Evolutionary conservation across 164 flowering plant genomes (phyloP).

Genomic region (Vitis labrusca): DNA sequence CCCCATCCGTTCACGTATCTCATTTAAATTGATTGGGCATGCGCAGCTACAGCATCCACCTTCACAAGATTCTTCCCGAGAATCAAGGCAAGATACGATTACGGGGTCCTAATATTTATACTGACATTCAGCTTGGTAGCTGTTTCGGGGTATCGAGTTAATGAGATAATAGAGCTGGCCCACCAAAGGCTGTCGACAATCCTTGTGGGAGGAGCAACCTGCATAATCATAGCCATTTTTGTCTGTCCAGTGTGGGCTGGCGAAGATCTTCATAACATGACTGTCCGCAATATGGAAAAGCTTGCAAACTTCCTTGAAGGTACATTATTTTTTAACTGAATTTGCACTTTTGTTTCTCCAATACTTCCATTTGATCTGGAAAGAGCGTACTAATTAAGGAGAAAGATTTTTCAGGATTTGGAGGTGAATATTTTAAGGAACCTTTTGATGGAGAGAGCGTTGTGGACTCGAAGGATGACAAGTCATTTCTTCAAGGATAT

Average conservation of each 20-base stretch:
- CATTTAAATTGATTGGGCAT: background rate
- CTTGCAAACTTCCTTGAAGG: slow-evolving; percentile 74
- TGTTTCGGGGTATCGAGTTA: slow-evolving; percentile 67
- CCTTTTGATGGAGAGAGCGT: slow-evolving; percentile 18
- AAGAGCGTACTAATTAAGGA: too few species aligned
- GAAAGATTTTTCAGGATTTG: slow-evolving; percentile 16
- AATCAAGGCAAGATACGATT: slow-evolving; percentile 71
- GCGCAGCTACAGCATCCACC: slow-evolving; percentile 57
- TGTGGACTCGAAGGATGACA: slow-evolving; percentile 23
- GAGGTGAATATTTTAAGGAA: background rate
- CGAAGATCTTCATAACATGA: slow-evolving; percentile 68
- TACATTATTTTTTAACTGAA: slow-evolving; percentile 9
- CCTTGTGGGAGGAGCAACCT: slow-evolving; percentile 51
- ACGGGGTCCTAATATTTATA: slow-evolving; percentile 72
- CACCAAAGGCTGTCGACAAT: slow-evolving; percentile 64
- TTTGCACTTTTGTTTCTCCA: background rate
- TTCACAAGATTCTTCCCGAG: slow-evolving; percentile 64
- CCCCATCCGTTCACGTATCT: background rate
- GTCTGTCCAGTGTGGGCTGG: slow-evolving; percentile 92
- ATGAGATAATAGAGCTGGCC: slow-evolving; percentile 53
- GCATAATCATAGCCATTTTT: slow-evolving; percentile 50
- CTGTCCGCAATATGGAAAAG: slow-evolving; percentile 62
- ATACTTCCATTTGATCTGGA: background rate
- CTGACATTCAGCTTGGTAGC: slow-evolving; percentile 74
- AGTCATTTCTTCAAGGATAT: slow-evolving; percentile 48